phyloP scores from a whole-genome alignment of 2,329 filamentous ascomycete genomes.

The Stagonosporopsis chrysanthemi region DNA sequence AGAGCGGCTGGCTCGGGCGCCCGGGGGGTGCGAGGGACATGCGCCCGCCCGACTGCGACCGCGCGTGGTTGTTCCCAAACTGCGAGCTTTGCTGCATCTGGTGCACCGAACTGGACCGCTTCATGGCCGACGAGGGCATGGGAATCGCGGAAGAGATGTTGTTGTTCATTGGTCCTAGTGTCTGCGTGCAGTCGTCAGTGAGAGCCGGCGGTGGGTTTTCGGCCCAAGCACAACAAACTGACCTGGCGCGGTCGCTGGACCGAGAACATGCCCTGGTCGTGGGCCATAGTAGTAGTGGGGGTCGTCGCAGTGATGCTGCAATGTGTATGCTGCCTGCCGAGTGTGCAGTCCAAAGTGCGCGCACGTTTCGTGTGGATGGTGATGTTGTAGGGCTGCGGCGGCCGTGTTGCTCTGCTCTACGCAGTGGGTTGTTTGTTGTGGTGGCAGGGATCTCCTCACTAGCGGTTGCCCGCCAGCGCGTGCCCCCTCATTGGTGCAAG shows the following conservation, averaged over 20 bases:
- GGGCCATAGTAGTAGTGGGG: constrained; percentile 37
- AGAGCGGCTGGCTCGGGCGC: constrained; percentile 85
- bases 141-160: constrained; percentile 76
- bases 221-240: constrained; percentile 46
- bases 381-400: constrained; percentile 19
- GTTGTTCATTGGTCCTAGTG: constrained; percentile 83
- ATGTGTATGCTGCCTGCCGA: not conserved
- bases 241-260: constrained; percentile 92
- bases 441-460: constrained; percentile 25
- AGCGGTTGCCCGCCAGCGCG: constrained; percentile 32
- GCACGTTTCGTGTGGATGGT: constrained; percentile 4
- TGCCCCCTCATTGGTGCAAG: constrained; percentile 11
- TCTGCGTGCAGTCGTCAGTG: constrained; percentile 61
- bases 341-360: not conserved
- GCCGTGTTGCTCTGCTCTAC: constrained; percentile 29
- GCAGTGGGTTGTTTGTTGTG: constrained; percentile 47
- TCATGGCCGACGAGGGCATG: constrained; percentile 90
- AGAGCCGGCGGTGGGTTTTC: constrained; percentile 21
- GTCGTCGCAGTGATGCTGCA: not conserved
- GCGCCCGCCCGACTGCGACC: constrained; percentile 81
- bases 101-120: constrained; percentile 83
- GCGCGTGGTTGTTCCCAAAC: constrained; percentile 72
- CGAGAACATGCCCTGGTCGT: constrained; percentile 75
- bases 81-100: constrained; percentile 64
- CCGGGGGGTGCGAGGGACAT: constrained; percentile 82